Conservation (phyloP, 1,284 basidiomycete species). For the Cryptococcus hybrid region DNA sequence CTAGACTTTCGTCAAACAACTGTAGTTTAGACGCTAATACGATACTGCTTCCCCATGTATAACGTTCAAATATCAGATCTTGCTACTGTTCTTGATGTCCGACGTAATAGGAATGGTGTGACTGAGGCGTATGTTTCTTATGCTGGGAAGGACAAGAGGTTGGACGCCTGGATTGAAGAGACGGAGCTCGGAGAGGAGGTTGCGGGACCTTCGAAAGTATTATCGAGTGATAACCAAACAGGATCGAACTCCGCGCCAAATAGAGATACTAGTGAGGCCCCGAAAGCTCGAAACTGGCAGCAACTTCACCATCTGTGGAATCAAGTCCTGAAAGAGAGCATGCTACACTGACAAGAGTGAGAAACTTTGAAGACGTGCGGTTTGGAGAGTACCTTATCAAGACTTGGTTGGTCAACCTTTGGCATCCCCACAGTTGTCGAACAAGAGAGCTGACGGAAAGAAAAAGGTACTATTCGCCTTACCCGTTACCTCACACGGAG, state of each 20-base stretch:
- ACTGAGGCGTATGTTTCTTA: slow-evolving; percentile 41
- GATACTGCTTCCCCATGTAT: not conserved
- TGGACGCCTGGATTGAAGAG: slow-evolving; percentile 70
- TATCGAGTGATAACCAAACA: not conserved
- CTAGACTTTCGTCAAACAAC: not conserved
- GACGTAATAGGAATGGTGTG: slow-evolving; percentile 13
- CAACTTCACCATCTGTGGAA: slow-evolving; percentile 15
- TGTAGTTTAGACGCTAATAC: not conserved
- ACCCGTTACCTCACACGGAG: slow-evolving; percentile 58
- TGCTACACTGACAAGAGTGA: slow-evolving; percentile 38
- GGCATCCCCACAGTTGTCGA: not conserved
- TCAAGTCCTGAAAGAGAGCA: slow-evolving; percentile 43
- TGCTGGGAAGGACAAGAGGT: slow-evolving; percentile 60
- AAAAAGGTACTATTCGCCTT: slow-evolving; percentile 81
- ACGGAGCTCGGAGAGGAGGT: slow-evolving; percentile 23
- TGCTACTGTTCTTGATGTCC: slow-evolving; percentile 27
- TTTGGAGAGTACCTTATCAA: slow-evolving; percentile 46
- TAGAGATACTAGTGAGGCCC: not conserved
- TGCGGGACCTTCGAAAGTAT: not conserved
- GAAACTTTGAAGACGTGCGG: slow-evolving; percentile 50
- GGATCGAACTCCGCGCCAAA: not conserved
- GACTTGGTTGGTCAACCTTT: slow-evolving; percentile 41
- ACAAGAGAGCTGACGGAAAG: too few species aligned
- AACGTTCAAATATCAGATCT: slow-evolving; percentile 12
- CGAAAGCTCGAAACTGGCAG: not conserved